Base-by-base conservation (phyloP, 164 flowering plant genomes). In the Kalanchoe fedtschenkoi region DNA sequence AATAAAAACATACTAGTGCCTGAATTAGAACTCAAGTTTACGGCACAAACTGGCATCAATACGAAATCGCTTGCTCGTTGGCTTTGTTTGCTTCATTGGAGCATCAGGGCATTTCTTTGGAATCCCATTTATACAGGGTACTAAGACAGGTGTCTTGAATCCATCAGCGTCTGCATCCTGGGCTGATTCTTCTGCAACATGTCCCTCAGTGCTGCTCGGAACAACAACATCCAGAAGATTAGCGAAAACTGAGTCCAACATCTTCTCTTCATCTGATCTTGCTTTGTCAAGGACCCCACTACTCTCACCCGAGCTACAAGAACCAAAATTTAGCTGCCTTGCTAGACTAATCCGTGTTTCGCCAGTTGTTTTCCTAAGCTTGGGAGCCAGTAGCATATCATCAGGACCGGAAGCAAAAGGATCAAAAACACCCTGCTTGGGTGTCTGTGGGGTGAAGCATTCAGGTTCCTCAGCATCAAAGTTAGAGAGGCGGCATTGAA, bases 321-420 rank as follows among this genome's bases (percentile, higher is more conserved):
- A 63, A 29, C 62, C 79, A 58, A 82, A 84, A 21, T 70, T 34
- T 13, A 87, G 73, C 24, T 78, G 65, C 10, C 87, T 70, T 0
- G 77, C 71, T 34, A 75, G 68, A 28, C 38, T 68, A 39, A 44
- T 24, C 35, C 69, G 62, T 1, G 76, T 28, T 43, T 71, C 69
- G 33, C 51, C 68, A n/a, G 61, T 3, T 55, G 62, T 34, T 38
- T 77, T 87, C 71, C 68, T 74, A 42, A 66, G 53, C 14, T 26
- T 41, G 19, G 95, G 89, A 32, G 95, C 86, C 51, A 80, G 62
- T 9, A 69, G 65, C 63, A 77, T 28, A 58, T 76, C 78, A 10
- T 82, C 86, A 2, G 79, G 84, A 34, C 85, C 87, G 15, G 91
- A 86, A 24, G 91, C 89, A 73, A 85, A 85, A 1, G 95, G 79